Conservation (phyloP, 495 filamentous ascomycete genomes). For the Hypoxylon lenormandii region DNA sequence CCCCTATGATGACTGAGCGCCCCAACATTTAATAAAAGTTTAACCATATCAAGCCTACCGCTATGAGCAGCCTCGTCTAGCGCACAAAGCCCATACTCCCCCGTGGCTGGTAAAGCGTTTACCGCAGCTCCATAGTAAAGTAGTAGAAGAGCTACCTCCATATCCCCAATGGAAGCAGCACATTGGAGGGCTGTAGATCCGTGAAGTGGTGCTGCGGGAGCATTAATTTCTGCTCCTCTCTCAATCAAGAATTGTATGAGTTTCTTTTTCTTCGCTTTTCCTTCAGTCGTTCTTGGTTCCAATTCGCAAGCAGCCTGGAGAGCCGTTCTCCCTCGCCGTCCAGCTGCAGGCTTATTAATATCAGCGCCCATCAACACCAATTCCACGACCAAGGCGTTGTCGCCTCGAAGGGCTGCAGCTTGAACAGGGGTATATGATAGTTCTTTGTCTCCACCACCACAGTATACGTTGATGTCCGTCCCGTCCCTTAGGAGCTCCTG, state of each 20-base stretch:
- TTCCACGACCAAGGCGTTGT: constrained; percentile 27
- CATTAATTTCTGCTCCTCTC: constrained; percentile 29
- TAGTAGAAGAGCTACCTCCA: constrained; percentile 33
- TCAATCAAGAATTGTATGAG: constrained; percentile 27
- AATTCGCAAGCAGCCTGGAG: constrained; percentile 25
- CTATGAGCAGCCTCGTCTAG: constrained; percentile 11
- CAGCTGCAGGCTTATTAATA: constrained; percentile 16
- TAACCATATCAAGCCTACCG: constrained; percentile 33
- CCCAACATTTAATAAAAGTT: constrained; percentile 32
- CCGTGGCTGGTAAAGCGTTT: constrained; percentile 19
- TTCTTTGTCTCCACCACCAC: too few relatives aligned
- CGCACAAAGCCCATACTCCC: not conserved
- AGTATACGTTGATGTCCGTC: constrained; percentile 23
- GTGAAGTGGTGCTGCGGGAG: not conserved
- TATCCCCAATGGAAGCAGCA: constrained; percentile 5
- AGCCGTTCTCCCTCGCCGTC: not conserved
- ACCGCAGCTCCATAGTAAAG: constrained; percentile 34
- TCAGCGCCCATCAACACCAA: constrained; percentile 37
- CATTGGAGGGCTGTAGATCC: constrained; percentile 22
- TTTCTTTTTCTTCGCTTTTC: not conserved
- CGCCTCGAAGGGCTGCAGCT: constrained; percentile 15
- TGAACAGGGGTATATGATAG: constrained; percentile 19
- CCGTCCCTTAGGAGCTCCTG: constrained; percentile 9
- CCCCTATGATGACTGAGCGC: constrained; percentile 26
- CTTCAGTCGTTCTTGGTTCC: not conserved